phyloP scores from a whole-genome alignment of 306 rosid genomes.

The Acmispon strigosus region DNA sequence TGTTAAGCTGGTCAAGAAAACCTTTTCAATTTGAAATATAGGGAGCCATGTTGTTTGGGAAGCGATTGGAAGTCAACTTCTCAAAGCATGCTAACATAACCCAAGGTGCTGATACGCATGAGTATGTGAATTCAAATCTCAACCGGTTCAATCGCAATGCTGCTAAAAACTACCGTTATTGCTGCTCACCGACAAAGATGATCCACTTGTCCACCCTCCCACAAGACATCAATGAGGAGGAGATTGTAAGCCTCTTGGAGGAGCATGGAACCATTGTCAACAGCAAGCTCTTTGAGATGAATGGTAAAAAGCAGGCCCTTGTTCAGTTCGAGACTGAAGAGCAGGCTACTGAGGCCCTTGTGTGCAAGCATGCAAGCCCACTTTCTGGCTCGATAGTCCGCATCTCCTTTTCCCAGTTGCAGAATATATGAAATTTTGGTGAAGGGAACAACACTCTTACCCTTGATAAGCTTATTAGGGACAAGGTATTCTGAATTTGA shows the following conservation, averaged over 20 bases:
- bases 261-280: conserved; percentile 72
- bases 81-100: conserved; percentile 85
- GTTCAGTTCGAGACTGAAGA: conserved; percentile 90
- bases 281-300: conserved; percentile 92
- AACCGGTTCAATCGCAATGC: conserved; percentile 98
- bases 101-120: conserved; percentile 92
- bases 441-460: conserved; percentile 18
- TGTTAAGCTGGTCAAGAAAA: neutral
- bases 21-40: conserved; percentile 15
- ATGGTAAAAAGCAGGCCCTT: conserved; percentile 93
- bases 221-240: conserved; percentile 83
- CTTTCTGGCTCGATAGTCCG: conserved; percentile 73
- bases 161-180: conserved; percentile 93
- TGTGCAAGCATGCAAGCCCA: conserved; percentile 90
- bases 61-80: conserved; percentile 89
- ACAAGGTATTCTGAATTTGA: conserved; percentile 44
- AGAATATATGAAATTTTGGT: conserved; percentile 42
- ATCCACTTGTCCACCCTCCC: conserved; percentile 92
- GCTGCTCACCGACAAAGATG: conserved; percentile 96
- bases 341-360: conserved; percentile 95
- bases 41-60: conserved; percentile 89
- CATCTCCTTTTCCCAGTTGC: conserved; percentile 94
- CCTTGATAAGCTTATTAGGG: conserved; percentile 35
- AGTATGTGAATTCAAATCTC: conserved; percentile 83
- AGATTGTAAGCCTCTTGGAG: conserved; percentile 68